phyloP scores from a whole-genome alignment of 192 early-diverging fungal genomes.

The Coemansia sp. region DNA sequence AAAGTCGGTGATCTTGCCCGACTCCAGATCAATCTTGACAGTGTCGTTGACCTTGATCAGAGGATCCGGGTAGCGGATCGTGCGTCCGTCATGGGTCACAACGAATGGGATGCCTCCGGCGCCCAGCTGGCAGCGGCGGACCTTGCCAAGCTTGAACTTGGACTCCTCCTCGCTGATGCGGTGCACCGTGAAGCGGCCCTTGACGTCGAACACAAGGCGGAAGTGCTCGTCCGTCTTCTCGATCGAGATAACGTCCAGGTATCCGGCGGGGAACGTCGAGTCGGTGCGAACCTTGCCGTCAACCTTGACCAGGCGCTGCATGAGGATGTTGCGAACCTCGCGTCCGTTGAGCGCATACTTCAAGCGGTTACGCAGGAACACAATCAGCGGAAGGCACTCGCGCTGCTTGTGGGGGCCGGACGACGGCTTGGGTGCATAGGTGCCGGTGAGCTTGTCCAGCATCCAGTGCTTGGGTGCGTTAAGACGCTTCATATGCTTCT shows the following conservation, averaged over 20 bases:
- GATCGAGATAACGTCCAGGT: constrained; percentile 76
- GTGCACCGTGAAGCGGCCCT: constrained; percentile 99
- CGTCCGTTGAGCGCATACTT: constrained; percentile 98
- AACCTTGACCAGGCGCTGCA: constrained; percentile 99
- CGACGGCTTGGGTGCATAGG: constrained; percentile 88
- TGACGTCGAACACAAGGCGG: constrained; percentile 98
- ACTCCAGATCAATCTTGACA: constrained; percentile 93
- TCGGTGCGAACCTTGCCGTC: constrained; percentile 99
- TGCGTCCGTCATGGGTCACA: constrained; percentile 99
- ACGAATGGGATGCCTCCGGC: constrained; percentile 93
- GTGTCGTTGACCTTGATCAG: constrained; percentile 99
- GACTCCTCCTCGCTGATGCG: constrained; percentile 97
- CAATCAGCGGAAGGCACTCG: constrained; percentile 95
- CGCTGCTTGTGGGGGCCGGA: constrained; percentile 99
- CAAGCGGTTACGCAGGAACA: constrained; percentile 99
- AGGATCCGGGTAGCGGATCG: constrained; percentile 99
- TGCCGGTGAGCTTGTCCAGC: constrained; percentile 99
- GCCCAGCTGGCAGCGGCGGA: constrained; percentile 92
- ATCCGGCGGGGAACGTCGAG: constrained; percentile 93
- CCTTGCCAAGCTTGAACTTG: constrained; percentile 99
- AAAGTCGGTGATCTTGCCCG: constrained; percentile 87
- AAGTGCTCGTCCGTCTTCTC: constrained; percentile 96
- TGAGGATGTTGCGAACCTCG: constrained; percentile 93
- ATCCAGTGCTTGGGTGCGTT: constrained; percentile 99
- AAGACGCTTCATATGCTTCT: constrained; percentile 99